phyloP scores from a whole-genome alignment of 208 protist genomes.

The Leishmania gerbilli region DNA sequence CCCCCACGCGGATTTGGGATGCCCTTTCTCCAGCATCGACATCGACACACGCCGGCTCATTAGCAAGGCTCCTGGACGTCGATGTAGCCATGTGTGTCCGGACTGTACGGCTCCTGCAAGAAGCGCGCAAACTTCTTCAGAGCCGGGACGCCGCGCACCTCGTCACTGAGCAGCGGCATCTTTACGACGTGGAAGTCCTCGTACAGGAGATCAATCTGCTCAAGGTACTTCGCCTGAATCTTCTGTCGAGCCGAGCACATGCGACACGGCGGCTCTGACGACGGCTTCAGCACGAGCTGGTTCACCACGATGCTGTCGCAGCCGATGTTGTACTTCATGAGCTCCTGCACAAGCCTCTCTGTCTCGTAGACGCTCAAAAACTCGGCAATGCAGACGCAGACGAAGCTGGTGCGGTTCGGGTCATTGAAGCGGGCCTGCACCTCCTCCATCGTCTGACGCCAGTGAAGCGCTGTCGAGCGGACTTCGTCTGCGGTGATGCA shows the following conservation, averaged over 20 bases:
- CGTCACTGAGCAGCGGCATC: slow-evolving; percentile 91
- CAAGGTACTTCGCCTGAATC: slow-evolving; percentile 96
- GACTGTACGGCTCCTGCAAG: slow-evolving; percentile 66
- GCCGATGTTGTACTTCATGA: slow-evolving; percentile 96
- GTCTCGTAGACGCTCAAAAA: slow-evolving; percentile 99
- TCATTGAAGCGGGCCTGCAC: slow-evolving; percentile 73
- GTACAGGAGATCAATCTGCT: slow-evolving; percentile 96
- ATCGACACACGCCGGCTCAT: background rate
- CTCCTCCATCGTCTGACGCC: slow-evolving; percentile 42
- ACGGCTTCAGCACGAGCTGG: slow-evolving; percentile 88
- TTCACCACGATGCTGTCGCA: slow-evolving; percentile 97
- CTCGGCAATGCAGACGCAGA: slow-evolving; percentile 99
- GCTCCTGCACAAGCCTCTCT: slow-evolving; percentile 97
- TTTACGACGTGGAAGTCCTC: slow-evolving; percentile 95
- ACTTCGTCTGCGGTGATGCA: slow-evolving; percentile 21
- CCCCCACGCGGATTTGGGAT: too few species aligned
- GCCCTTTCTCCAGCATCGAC: too few species aligned
- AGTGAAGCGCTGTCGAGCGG: slow-evolving; percentile 31
- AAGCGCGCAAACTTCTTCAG: slow-evolving; percentile 74
- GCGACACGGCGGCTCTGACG: slow-evolving; percentile 63
- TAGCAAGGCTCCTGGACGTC: slow-evolving; percentile 23
- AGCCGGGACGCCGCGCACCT: slow-evolving; percentile 89
- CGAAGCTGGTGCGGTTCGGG: slow-evolving; percentile 94
- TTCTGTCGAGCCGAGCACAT: slow-evolving; percentile 89
- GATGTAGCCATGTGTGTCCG: slow-evolving; percentile 65